Percentiles rank a stretch among this genome's conserved stretches.
Conservation (phyloP, 192 early-diverging fungal species). For the Backusella tuberculispora region DNA sequence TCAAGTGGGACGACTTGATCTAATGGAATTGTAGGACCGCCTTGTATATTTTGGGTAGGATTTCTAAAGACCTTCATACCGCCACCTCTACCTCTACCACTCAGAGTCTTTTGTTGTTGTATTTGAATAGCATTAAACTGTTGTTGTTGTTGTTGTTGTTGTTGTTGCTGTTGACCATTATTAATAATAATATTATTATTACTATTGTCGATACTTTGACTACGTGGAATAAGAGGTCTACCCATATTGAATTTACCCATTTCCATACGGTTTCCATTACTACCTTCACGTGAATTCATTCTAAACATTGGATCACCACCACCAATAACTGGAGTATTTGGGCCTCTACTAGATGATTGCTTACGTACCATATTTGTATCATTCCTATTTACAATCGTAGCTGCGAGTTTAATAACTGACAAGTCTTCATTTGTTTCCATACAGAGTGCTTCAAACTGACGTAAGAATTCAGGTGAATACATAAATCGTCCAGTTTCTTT, state of each 20-base stretch:
- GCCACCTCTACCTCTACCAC: slow-evolving; percentile 39
- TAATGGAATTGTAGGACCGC: slow-evolving; percentile 49
- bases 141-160: neutral
- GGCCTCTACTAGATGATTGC: slow-evolving; percentile 38
- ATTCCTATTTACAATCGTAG: slow-evolving; percentile 29
- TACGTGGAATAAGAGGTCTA: slow-evolving; percentile 48
- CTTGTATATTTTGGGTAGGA: slow-evolving; percentile 41
- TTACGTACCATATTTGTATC: slow-evolving; percentile 5
- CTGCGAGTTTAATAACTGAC: slow-evolving; percentile 50
- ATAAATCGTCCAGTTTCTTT: slow-evolving; percentile 63
- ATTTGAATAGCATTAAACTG: slow-evolving; percentile 38
- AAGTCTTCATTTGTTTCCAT: slow-evolving; percentile 63
- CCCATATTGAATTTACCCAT: slow-evolving; percentile 48
- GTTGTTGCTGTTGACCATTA: too few species aligned
- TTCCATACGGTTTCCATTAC: slow-evolving; percentile 22
- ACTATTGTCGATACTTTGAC: slow-evolving; percentile 22
- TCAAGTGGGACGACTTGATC: slow-evolving; percentile 78
- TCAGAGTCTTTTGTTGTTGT: slow-evolving; percentile 6
- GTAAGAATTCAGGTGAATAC: slow-evolving; percentile 78
- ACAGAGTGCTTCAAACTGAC: slow-evolving; percentile 73
- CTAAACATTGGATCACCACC: slow-evolving; percentile 38
- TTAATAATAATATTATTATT: too few species aligned
- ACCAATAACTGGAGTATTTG: neutral
- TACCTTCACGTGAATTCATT: slow-evolving; percentile 30
- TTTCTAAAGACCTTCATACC: slow-evolving; percentile 46